Evolutionary conservation across 495 filamentous ascomycete species (phyloP), one percentile per base, ranked within the genome.

Genomic region (Penicillium canescens): DNA sequence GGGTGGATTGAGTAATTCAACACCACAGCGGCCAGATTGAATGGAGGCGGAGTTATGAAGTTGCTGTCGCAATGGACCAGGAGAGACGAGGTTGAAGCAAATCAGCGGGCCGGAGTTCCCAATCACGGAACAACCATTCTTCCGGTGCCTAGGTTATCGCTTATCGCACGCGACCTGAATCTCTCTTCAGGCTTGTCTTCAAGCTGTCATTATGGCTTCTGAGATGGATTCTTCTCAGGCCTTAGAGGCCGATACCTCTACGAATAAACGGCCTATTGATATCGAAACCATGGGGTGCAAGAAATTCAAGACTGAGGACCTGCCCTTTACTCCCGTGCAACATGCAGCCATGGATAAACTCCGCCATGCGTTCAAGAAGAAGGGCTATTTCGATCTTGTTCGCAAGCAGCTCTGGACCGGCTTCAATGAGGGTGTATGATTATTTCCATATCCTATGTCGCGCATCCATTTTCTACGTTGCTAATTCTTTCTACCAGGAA

Each of bases 301-400:
- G 72, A 89, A 87, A 61, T 87, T 92, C 75, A 95, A 93, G 72
- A 82, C 87, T 13, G 89, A 89, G 2, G 92, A 96, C 50, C 77
- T 96, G 4, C 91, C 91, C 6, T 72, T 96, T 18, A 79, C 86
- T 23, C 81, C 84, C 16, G 79, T 83, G 28, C 89, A 91, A 48
- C 82, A 89, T 50, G 78, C 78, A 0, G 84, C 86, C 1, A 92
- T 96, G 50, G 90, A 96, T 49, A 78, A 79, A 50, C 76, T 96
- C 21, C 80, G 91, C 9, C 83, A 91, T 70, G 84, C 83, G 6
- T 92, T 92, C 69, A 94, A 94, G 71, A 96, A 96, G 73, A 92
- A 92, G 68, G 92, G 92, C 20, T 87, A 87, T 36, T 96, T 92
- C 60, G 92, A 96, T 67, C 76, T 72, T n/a, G 78, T 93, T 54